Evolutionary conservation across 106 monocot species (phyloP), one percentile per base, ranked within the genome.

Genomic region (Acanthochlamys bracteata): DNA sequence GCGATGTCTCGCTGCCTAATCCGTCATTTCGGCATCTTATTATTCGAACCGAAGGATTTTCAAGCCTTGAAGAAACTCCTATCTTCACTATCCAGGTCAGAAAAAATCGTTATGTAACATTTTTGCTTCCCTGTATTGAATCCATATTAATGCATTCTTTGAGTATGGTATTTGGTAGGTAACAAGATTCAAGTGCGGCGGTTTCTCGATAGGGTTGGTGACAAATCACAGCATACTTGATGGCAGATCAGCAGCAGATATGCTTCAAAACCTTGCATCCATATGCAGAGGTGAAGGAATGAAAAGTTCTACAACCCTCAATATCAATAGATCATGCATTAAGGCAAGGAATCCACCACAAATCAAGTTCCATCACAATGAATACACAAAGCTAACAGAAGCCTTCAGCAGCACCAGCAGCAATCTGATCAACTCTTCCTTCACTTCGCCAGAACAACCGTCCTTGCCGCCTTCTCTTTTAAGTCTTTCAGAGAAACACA

Each of bases 161-260:
- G 7, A 43, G n/a, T n/a, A n/a, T n/a, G n/a, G n/a, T n/a, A 8
- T 13, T 43, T 27, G 57, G n/a, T 41, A 93, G 89, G 85, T 93
- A 0, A 93, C 89, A 14, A 78, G 53, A 53, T 89, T 89, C 69
- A 71, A 62, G 15, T 93, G 93, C 40, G 89, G 93, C 4, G 89
- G 89, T 6, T 89, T 81, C 75, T 85, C 80, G 0, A 54, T 93
- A 10, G 93, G 89, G 17, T 83, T 86, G 20, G 78, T 76, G 47
- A 80, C 71, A 8, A 93, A 83, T 66, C 93, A 93, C 76, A 78
- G 82, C 76, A 66, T 83, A 25, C 67, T 89, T 21, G 93, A 93
- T 42, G 89, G 93, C 1, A 75, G 67, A 45, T 81, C 93, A 13
- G 92, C 92, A 7, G 74, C 69, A 3, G 88, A 85, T 55, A 93